phyloP scores from a whole-genome alignment of 495 filamentous ascomycete genomes.

The Hypoxylon fragiforme region DNA sequence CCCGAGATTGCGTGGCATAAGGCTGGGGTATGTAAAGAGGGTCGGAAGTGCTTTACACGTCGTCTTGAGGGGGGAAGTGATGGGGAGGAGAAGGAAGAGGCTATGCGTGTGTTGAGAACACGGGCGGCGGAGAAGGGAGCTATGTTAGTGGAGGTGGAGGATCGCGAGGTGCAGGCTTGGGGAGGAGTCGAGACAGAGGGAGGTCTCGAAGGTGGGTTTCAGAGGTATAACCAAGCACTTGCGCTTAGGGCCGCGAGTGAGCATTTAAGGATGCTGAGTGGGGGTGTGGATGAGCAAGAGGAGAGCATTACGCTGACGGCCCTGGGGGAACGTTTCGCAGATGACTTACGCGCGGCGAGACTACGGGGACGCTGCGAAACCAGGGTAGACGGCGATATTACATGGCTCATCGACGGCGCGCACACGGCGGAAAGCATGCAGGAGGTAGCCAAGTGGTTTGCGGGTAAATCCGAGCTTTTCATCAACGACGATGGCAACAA shows the following conservation, averaged over 20 bases:
- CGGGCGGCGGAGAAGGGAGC: slow-evolving; percentile 45
- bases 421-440: slow-evolving; percentile 84
- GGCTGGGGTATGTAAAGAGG: slow-evolving; percentile 51
- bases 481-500: too few species aligned
- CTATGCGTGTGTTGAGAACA: slow-evolving; percentile 44
- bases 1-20: slow-evolving; percentile 60
- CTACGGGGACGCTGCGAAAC: slow-evolving; percentile 79
- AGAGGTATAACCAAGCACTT: slow-evolving; percentile 51
- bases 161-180: slow-evolving; percentile 43
- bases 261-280: slow-evolving; percentile 38
- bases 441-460: slow-evolving; percentile 74
- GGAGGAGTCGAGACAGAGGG: slow-evolving; percentile 35
- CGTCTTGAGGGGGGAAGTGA: slow-evolving; percentile 10
- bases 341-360: slow-evolving; percentile 66
- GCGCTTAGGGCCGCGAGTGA: slow-evolving; percentile 45
- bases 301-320: slow-evolving; percentile 19
- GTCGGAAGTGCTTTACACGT: slow-evolving; percentile 46
- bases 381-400: slow-evolving; percentile 55
- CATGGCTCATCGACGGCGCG: slow-evolving; percentile 89
- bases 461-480: slow-evolving; percentile 40
- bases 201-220: slow-evolving; percentile 45
- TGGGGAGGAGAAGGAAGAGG: slow-evolving; percentile 25
- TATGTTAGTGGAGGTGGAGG: slow-evolving; percentile 40
- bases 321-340: slow-evolving; percentile 56
- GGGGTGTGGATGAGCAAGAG: neutral